These are phyloP conservation scores for Nicotiana attenuata DNA, from an alignment of 257 asterid species.

Conservation along the genomic window DNA sequence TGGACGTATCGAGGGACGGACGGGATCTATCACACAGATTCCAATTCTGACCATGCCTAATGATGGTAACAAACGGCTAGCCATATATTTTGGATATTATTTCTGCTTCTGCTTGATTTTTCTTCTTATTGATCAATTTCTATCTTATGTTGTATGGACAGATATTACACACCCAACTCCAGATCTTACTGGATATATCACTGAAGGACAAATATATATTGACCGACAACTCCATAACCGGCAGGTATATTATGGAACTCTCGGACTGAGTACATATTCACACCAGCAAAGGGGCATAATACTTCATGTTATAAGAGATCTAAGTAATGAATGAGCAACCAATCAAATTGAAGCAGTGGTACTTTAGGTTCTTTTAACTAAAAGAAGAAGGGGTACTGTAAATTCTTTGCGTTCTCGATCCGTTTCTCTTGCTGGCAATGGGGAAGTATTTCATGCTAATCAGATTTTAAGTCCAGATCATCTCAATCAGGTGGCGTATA, in stretches of 20 bases:
- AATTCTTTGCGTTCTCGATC: neutral
- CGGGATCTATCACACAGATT: constrained; percentile 95
- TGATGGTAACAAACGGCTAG: constrained; percentile 51
- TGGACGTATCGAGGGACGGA: constrained; percentile 99
- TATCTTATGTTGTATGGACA: constrained; percentile 30
- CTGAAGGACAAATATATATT: constrained; percentile 97
- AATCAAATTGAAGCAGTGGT: neutral
- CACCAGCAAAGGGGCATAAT: neutral
- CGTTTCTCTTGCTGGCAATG: neutral
- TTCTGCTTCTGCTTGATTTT: neutral
- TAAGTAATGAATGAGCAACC: neutral
- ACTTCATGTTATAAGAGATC: neutral
- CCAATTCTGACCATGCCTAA: constrained; percentile 98
- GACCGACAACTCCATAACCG: constrained; percentile 83
- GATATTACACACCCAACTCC: constrained; percentile 99
- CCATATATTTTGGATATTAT: neutral
- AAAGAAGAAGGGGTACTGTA: neutral
- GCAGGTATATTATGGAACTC: constrained; percentile 23
- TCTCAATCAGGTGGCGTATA: neutral
- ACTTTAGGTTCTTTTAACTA: too few relatives aligned
- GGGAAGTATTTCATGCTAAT: neutral
- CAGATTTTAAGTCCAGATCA: neutral
- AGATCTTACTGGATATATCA: constrained; percentile 98
- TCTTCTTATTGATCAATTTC: neutral
- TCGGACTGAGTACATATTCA: neutral